These are phyloP conservation scores for Ogataea neopini DNA, from an alignment of 805 yeast genomes.

Conservation along the genomic window DNA sequence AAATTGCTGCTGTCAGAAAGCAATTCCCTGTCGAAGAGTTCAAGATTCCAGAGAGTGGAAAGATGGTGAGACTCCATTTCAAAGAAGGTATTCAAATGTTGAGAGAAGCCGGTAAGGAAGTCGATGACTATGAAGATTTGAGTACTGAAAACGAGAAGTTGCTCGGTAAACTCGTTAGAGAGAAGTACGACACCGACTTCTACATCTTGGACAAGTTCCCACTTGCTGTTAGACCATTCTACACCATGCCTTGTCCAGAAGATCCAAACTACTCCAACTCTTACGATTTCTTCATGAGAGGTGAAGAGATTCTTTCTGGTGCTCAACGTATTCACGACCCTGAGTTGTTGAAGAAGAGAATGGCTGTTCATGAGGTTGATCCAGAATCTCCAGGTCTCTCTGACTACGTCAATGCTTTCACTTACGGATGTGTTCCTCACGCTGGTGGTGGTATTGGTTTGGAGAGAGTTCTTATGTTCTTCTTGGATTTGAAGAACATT, in stretches of 20 bases:
- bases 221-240: constrained; percentile 93
- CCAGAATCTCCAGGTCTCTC: constrained; percentile 78
- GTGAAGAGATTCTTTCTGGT: constrained; percentile 98
- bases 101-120: constrained; percentile 81
- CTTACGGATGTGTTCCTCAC: constrained; percentile 96
- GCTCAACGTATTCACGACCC: constrained; percentile 99
- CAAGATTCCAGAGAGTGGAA: constrained; percentile 88
- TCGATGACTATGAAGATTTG: constrained; percentile 87
- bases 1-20: constrained; percentile 85
- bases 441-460: constrained; percentile 99
- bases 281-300: constrained; percentile 99
- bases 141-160: constrained; percentile 93
- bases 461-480: constrained; percentile 98
- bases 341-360: constrained; percentile 74
- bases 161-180: constrained; percentile 88
- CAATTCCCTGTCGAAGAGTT: constrained; percentile 98
- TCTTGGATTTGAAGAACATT: constrained; percentile 92
- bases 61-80: constrained; percentile 87
- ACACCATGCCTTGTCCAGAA: constrained; percentile 97
- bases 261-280: constrained; percentile 95
- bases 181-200: constrained; percentile 95
- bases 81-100: constrained; percentile 89
- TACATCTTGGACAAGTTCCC: constrained; percentile 99
- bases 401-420: constrained; percentile 91
- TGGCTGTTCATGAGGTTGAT: constrained; percentile 80